Evolutionary conservation across 2,329 filamentous ascomycete species (phyloP).

Genomic region (Bipolaris zeicola): DNA sequence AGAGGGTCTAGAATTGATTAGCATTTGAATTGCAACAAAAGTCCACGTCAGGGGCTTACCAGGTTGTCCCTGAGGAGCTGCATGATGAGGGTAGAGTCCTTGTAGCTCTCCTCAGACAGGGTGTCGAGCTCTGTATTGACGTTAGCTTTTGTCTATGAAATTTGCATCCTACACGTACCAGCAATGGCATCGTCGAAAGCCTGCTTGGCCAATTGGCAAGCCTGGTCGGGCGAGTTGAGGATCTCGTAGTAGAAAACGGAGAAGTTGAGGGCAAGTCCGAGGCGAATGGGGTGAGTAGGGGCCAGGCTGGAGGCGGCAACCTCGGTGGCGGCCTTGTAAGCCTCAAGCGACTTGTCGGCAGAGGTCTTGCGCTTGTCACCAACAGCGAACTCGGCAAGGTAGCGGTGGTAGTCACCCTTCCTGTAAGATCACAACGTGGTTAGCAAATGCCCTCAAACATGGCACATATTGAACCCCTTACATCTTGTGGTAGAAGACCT

Average conservation of each 20-base stretch:
- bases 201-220: conserved; percentile 96
- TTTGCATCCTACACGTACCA: conserved; percentile 54
- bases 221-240: conserved; percentile 96
- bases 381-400: conserved; percentile 94
- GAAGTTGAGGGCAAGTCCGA: conserved; percentile 92
- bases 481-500: conserved; percentile 99
- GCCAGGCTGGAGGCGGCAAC: conserved; percentile 87
- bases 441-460: conserved; percentile 10
- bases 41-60: conserved; percentile 55
- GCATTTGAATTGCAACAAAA: neutral
- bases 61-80: conserved; percentile 97
- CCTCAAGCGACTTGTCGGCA: conserved; percentile 92
- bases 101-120: conserved; percentile 98
- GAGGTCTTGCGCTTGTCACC: conserved; percentile 95
- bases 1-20: conserved; percentile 74
- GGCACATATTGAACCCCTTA: conserved; percentile 48
- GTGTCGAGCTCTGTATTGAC: conserved; percentile 80
- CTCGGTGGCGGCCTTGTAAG: conserved; percentile 93
- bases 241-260: conserved; percentile 99
- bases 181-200: conserved; percentile 97
- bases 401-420: conserved; percentile 99
- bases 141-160: conserved; percentile 19
- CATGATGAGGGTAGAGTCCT: conserved; percentile 98
- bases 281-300: conserved; percentile 90
- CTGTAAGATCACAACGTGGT: conserved; percentile 56